Conservation (phyloP, 495 filamentous ascomycete genomes). For the Penicillium malachiteum region DNA sequence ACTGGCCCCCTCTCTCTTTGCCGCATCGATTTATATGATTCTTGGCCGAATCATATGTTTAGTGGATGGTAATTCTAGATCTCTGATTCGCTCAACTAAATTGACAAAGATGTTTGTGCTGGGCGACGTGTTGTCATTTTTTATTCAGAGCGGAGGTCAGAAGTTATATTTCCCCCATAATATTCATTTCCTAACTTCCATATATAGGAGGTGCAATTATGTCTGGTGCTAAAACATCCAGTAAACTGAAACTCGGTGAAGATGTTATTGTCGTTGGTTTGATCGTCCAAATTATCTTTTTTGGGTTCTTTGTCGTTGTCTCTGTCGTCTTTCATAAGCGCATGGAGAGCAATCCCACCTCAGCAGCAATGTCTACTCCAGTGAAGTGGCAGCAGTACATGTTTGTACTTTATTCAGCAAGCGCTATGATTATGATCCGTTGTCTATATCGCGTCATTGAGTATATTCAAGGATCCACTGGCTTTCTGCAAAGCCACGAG, state of each 20-base stretch:
- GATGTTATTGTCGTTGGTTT: constrained; percentile 43
- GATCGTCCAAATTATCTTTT: constrained; percentile 41
- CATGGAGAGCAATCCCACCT: constrained; percentile 26
- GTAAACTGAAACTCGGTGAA: constrained; percentile 29
- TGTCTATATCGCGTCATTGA: constrained; percentile 62
- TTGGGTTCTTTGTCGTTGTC: constrained; percentile 40
- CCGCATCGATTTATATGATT: constrained; percentile 55
- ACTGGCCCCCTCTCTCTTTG: constrained; percentile 11
- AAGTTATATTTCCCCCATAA: too few species aligned
- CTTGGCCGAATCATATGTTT: constrained; percentile 29
- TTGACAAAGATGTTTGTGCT: too few species aligned
- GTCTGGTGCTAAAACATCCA: constrained; percentile 9
- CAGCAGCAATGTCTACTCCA: neutral
- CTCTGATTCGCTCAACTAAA: too few species aligned
- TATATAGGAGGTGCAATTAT: constrained; percentile 24
- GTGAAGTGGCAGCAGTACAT: constrained; percentile 44
- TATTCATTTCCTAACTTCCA: neutral
- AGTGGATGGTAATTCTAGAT: too few species aligned
- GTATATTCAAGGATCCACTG: constrained; percentile 55
- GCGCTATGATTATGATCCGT: constrained; percentile 57
- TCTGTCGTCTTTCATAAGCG: constrained; percentile 36
- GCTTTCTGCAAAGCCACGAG: constrained; percentile 53
- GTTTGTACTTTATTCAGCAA: constrained; percentile 51
- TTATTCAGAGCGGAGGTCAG: constrained; percentile 19
- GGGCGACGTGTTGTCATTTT: too few species aligned